These are phyloP conservation scores for Curvularia verruculosa DNA, from an alignment of 2,329 filamentous ascomycete genomes.

Conservation along the genomic window DNA sequence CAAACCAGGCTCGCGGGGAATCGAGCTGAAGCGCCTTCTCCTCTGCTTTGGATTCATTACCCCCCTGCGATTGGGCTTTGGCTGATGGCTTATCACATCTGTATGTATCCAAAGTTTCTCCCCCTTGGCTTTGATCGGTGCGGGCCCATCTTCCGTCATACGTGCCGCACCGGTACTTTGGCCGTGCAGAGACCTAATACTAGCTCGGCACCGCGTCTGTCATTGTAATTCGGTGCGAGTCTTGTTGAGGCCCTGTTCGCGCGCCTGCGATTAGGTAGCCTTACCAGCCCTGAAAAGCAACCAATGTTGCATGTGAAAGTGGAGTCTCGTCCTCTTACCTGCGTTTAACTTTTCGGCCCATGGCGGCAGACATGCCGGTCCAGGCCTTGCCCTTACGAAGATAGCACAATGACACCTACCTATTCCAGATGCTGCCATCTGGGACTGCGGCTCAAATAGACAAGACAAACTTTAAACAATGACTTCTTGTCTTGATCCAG, in stretches of 20 bases:
- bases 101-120: too few species aligned
- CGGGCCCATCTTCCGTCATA: conserved; percentile 15
- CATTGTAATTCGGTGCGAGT: conserved; percentile 11
- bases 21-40: background rate
- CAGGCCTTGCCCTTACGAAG: background rate
- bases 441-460: background rate
- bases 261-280: conserved; percentile 8
- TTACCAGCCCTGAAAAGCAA: background rate
- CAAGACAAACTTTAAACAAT: background rate
- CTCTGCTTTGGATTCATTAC: background rate
- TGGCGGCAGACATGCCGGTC: background rate
- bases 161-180: conserved; percentile 14
- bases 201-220: conserved; percentile 13
- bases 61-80: background rate
- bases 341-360: background rate
- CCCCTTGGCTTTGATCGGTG: conserved; percentile 8
- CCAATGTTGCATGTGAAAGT: conserved; percentile 27
- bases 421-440: background rate
- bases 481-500: background rate
- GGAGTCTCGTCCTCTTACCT: conserved; percentile 8
- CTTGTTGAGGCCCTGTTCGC: conserved; percentile 12
- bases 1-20: background rate
- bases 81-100: conserved; percentile 15
- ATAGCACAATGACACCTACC: background rate
- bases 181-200: conserved; percentile 8